Conservation (phyloP, 176 grass and related monocot genomes). For the Areca catechu region DNA sequence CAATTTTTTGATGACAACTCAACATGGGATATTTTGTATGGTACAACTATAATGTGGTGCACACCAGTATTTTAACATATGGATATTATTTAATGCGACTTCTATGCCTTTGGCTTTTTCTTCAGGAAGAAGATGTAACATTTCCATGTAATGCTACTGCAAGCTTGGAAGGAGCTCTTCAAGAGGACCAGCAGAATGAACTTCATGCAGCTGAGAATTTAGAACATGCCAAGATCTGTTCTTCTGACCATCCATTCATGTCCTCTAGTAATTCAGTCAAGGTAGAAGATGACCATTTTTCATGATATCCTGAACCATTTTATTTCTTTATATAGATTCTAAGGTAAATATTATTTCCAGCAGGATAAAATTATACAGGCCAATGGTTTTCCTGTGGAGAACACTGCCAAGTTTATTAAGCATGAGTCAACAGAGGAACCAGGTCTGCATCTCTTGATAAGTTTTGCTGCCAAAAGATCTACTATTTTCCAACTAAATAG, state of each 20-base stretch:
- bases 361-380: conserved; percentile 1
- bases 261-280: conserved; percentile 18
- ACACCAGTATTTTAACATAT: too few relatives aligned
- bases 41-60: too few relatives aligned
- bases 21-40: too few relatives aligned
- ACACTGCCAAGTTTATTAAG: background rate
- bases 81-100: too few relatives aligned
- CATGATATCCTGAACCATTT: too few relatives aligned
- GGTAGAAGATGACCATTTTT: background rate
- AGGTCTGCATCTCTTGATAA: background rate
- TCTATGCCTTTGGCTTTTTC: background rate
- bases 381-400: background rate
- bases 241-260: conserved; percentile 11
- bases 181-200: conserved; percentile 13
- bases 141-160: conserved; percentile 6
- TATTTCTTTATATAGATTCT: background rate
- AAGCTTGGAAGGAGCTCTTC: conserved; percentile 12
- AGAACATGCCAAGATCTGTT: conserved; percentile 12
- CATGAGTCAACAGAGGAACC: background rate
- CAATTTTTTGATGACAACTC: too few relatives aligned
- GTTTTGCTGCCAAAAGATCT: too few relatives aligned
- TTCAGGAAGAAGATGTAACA: conserved; percentile 11
- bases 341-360: background rate
- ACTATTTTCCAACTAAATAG: too few relatives aligned
- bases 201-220: conserved; percentile 8